Evolutionary conservation across 2,329 filamentous ascomycete species (phyloP).

Genomic region (Pseudopyrenochaeta lycopersici): DNA sequence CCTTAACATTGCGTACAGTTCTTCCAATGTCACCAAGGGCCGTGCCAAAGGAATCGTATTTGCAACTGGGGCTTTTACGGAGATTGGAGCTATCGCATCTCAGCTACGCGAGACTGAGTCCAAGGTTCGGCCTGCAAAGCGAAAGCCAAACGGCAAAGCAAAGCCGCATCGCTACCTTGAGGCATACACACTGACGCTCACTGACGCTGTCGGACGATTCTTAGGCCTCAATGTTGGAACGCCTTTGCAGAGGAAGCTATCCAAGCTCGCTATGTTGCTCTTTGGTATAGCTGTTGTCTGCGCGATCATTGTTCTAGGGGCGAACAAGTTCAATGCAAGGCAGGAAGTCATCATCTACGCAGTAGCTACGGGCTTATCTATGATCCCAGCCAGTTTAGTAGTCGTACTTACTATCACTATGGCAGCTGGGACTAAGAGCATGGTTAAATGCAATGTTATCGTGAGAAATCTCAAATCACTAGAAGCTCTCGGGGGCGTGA

Average conservation of each 20-base stretch:
- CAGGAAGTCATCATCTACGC: too few relatives aligned
- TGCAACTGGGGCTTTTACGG: constrained; percentile 74
- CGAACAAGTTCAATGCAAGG: too few relatives aligned
- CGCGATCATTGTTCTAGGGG: too few relatives aligned
- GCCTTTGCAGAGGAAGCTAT: constrained; percentile 49
- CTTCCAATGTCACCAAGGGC: constrained; percentile 74
- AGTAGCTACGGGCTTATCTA: too few relatives aligned
- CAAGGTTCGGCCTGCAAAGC: constrained; percentile 52
- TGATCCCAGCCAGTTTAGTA: too few relatives aligned
- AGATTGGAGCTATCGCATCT: constrained; percentile 77
- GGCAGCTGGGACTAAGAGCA: constrained; percentile 49
- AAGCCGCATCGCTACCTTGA: too few relatives aligned
- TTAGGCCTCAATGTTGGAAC: constrained; percentile 53
- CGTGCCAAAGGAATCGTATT: constrained; percentile 74
- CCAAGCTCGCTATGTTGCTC: constrained; percentile 43
- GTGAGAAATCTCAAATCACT: constrained; percentile 48
- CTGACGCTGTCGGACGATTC: constrained; percentile 48
- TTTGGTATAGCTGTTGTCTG: too few relatives aligned
- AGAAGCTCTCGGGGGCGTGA: constrained; percentile 48
- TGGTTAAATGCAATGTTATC: constrained; percentile 46
- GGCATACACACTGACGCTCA: constrained; percentile 61
- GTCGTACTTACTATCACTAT: constrained; percentile 53
- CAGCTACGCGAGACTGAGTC: constrained; percentile 65
- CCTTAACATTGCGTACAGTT: constrained; percentile 70
- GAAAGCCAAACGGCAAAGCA: constrained; percentile 47